Conservation (phyloP, 2,329 filamentous ascomycete species). For the Penicillium sumatraense region DNA sequence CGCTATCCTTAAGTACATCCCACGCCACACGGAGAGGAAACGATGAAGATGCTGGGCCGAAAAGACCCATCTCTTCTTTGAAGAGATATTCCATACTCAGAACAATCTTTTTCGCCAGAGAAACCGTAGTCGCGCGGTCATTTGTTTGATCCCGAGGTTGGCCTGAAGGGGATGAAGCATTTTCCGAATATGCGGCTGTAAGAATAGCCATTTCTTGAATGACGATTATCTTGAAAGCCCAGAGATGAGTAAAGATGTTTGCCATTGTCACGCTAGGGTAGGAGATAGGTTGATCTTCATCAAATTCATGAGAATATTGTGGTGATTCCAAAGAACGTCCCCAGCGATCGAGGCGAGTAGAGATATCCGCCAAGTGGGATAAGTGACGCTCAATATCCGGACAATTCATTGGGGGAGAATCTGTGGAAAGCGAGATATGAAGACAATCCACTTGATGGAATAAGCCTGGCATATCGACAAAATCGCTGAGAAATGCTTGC, state of each 20-base stretch:
- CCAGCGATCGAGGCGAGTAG: neutral
- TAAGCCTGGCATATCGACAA: neutral
- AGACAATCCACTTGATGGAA: conserved; percentile 27
- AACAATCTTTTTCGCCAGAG: conserved; percentile 35
- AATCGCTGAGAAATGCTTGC: conserved; percentile 24
- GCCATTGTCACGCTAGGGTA: conserved; percentile 44
- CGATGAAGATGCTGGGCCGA: conserved; percentile 41
- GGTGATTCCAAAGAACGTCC: neutral
- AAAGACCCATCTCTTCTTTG: conserved; percentile 46
- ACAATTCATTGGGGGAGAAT: neutral
- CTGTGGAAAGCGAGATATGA: neutral
- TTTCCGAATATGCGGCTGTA: neutral
- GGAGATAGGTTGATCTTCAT: conserved; percentile 21
- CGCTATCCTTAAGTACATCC: neutral
- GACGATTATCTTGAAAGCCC: conserved; percentile 46
- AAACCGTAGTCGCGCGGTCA: neutral
- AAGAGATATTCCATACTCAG: conserved; percentile 44
- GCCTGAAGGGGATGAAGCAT: too few relatives aligned
- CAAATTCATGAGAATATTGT: neutral
- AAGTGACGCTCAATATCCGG: neutral
- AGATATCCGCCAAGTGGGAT: neutral
- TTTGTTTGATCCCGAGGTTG: too few relatives aligned
- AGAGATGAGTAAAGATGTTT: conserved; percentile 45
- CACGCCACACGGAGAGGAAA: conserved; percentile 34
- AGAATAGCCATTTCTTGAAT: conserved; percentile 29